Base-by-base conservation (phyloP, 1,284 basidiomycete genomes). In the Moniliophthora roreri region DNA sequence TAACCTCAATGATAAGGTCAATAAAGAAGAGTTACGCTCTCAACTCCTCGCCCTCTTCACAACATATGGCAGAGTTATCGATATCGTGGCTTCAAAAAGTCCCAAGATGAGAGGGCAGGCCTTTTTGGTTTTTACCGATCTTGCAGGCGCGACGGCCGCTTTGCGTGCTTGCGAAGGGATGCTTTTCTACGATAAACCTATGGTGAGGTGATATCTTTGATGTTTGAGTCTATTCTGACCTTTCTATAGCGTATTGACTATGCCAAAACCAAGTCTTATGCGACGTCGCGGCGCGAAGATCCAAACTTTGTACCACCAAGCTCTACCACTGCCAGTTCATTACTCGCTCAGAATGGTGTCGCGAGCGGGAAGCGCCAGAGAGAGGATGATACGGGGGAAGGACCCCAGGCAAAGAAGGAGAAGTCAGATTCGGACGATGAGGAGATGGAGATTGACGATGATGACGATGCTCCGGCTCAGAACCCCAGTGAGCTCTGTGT, bases 61-160 rank as follows among this genome's bases (percentile, higher is more conserved):
- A 11, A 90, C 93, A 21, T 94, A 98, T 73, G 96, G 96, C 63
- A 88, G 87, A 66, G 79, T 99, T 44, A 82, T 98, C 71, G 96
- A 99, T 70, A 84, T 99, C 48, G 84, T 98, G 49, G 95, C 96
- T n/a, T 87, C 91, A 40, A 95, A 98, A 68, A 84, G 78, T 60
- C 72, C 82, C 51, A 90, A 87, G 66, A 95, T 95, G 86, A 84
- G 91, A 57, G 96, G 96, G 2, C 95, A 98, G 73, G 96, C 96
- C 1, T 99, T 98, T 70, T 83, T 99, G 63, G 95, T 97, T 58
- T 99, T 98, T 72, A 82, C 85, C 57, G 93, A 95, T 73, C 83
- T 95, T 54, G 82, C 89, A 16, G 82, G 86, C 46, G 93, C 95
- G 51, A 98, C 95, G 10, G 82, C 93, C 35, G 97, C 95, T 16